A percentile compares a stretch with the other conserved stretches of the same genome.
Evolutionary conservation across 345 rosid species (phyloP).

Genomic region (Sonneratia alba): DNA sequence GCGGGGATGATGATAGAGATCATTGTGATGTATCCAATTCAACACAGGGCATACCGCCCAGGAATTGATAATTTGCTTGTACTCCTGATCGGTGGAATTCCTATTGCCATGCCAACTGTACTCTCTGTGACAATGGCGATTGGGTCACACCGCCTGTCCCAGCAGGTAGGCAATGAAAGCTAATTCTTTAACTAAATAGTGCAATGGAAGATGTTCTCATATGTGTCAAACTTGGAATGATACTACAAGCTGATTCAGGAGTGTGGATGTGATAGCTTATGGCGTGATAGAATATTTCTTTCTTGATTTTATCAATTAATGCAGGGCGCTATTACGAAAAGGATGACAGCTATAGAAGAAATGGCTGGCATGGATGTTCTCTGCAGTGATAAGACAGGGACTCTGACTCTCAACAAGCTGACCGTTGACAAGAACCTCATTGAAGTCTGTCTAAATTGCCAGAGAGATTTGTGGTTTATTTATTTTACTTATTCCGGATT

Average conservation of each 20-base stretch:
- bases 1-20: conserved; percentile 72
- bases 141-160: conserved; percentile 53
- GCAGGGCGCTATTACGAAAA: conserved; percentile 63
- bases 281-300: neutral
- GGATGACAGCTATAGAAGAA: conserved; percentile 76
- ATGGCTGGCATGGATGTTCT: conserved; percentile 72
- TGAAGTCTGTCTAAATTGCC: conserved; percentile 30
- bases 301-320: conserved; percentile 2
- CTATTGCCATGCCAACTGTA: conserved; percentile 70
- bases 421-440: conserved; percentile 50
- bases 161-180: conserved; percentile 33
- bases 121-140: conserved; percentile 66
- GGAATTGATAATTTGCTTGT: conserved; percentile 80
- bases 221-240: neutral
- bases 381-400: conserved; percentile 65
- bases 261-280: neutral
- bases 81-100: conserved; percentile 61
- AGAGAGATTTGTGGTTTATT: neutral
- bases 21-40: conserved; percentile 83
- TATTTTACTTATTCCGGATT: neutral
- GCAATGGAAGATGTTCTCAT: neutral
- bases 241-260: neutral
- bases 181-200: neutral
- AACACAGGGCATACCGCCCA: conserved; percentile 62
- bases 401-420: conserved; percentile 55